These are phyloP conservation scores for Laburnicola sp. DNA, from an alignment of 2,329 filamentous ascomycete genomes.

Conservation along the genomic window DNA sequence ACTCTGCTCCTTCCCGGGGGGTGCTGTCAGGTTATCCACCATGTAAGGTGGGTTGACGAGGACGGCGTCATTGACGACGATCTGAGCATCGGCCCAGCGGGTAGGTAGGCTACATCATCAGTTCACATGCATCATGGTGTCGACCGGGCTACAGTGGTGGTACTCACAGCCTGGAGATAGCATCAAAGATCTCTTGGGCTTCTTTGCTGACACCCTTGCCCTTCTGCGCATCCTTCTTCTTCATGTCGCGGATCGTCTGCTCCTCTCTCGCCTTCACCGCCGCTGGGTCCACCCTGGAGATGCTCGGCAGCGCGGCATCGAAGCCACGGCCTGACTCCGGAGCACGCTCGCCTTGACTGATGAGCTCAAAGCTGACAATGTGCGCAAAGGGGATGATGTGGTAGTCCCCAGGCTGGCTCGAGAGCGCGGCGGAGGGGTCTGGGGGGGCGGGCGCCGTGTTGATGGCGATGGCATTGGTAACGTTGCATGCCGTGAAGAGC, in stretches of 20 bases:
- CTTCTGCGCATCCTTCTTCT: conserved; percentile 60
- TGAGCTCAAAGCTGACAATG: conserved; percentile 60
- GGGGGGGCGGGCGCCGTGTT: conserved; percentile 56
- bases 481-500: conserved; percentile 63
- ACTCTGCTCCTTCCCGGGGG: conserved; percentile 48
- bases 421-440: conserved; percentile 46
- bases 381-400: conserved; percentile 63
- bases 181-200: conserved; percentile 66
- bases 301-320: conserved; percentile 48
- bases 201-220: conserved; percentile 64
- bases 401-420: conserved; percentile 56
- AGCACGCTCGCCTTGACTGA: conserved; percentile 45
- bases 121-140: not conserved
- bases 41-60: conserved; percentile 62
- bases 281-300: conserved; percentile 58
- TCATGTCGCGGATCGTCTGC: conserved; percentile 58
- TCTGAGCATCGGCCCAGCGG: conserved; percentile 61
- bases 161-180: conserved; percentile 59
- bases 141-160: not conserved
- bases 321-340: conserved; percentile 48
- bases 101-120: conserved; percentile 51
- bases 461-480: conserved; percentile 64
- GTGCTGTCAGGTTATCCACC: conserved; percentile 57
- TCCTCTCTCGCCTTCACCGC: conserved; percentile 60
- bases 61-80: conserved; percentile 64